phyloP scores from a whole-genome alignment of 2,329 filamentous ascomycete species.

The Stagonosporopsis chrysanthemi region DNA sequence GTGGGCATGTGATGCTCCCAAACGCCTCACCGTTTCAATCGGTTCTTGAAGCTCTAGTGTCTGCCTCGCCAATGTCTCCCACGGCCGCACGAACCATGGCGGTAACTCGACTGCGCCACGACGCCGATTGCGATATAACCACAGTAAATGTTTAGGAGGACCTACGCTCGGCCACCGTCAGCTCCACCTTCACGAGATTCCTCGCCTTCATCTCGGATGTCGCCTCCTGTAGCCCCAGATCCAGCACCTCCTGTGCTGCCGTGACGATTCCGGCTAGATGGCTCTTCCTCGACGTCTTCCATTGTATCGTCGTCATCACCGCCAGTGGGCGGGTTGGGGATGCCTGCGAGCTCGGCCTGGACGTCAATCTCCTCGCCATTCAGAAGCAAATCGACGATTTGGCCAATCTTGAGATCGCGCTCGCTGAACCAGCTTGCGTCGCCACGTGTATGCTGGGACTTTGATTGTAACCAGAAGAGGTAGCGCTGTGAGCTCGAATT shows the following conservation, averaged over 20 bases:
- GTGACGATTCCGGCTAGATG: slow-evolving; percentile 41
- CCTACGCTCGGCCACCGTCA: slow-evolving; percentile 99
- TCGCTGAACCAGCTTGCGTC: slow-evolving; percentile 82
- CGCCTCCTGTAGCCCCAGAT: slow-evolving; percentile 85
- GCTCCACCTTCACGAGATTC: slow-evolving; percentile 89
- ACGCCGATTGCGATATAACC: slow-evolving; percentile 42
- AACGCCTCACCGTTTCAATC: slow-evolving; percentile 44
- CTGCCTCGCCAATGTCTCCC: slow-evolving; percentile 29
- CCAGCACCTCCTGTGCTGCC: slow-evolving; percentile 77
- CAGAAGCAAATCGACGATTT: slow-evolving; percentile 83
- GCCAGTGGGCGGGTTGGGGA: slow-evolving; percentile 62
- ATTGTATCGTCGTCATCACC: slow-evolving; percentile 72
- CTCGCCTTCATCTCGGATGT: slow-evolving; percentile 88
- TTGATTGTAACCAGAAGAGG: slow-evolving; percentile 96
- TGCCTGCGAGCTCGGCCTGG: slow-evolving; percentile 67
- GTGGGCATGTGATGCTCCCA: slow-evolving; percentile 34
- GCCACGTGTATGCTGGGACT: slow-evolving; percentile 74
- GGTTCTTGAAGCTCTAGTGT: slow-evolving; percentile 24
- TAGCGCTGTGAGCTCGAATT: slow-evolving; percentile 88
- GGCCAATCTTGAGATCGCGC: slow-evolving; percentile 84
- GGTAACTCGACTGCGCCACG: slow-evolving; percentile 46
- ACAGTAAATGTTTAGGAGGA: slow-evolving; percentile 55
- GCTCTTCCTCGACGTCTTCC: slow-evolving; percentile 61
- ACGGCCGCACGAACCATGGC: slow-evolving; percentile 28
- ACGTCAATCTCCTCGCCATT: slow-evolving; percentile 91